Base-by-base conservation (phyloP, 106 monocot genomes). In the Dioscorea zingiberensis region DNA sequence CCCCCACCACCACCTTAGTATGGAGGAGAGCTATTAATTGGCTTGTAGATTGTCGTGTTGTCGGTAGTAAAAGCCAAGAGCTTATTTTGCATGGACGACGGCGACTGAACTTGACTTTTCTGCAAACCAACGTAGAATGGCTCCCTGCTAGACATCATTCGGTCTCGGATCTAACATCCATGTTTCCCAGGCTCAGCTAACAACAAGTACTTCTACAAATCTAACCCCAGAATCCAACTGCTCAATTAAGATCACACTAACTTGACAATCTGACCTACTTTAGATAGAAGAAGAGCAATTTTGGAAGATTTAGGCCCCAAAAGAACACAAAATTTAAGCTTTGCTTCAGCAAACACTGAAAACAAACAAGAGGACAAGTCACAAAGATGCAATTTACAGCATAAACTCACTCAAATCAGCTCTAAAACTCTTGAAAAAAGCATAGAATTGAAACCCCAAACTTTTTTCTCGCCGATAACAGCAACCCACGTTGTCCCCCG, bases 151-250 rank as follows among this genome's bases (percentile, higher is more conserved):
- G 84, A 48, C 83, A 91, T 72, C 14, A 82, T 64, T 47, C 82
- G 22, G 84, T 66, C 62, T 95, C 91, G 32, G 95, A 86, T 80
- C 84, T 79, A 68, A 97, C 92, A 59, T 97, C 91, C 95, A 97
- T 97, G 58, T 25, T 28, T 57, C 17, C 12, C 62, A 24, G 44
- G 3, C 16, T 48, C 9, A n/a, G 10, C 3, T 6, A n/a, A n/a
- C n/a, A 1, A 38, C 6, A 0, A 38, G 38, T 10, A 10, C 38
- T 38, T 38, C 38, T 38, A 10, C 38, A 38, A 38, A 38, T 38
- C 38, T 38, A 38, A 38, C 6, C 38, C 38, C 10, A 6, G 38
- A 38, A 38, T 38, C 6, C 38, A 38, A 38, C 38, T 38, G 1
- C 38, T 6, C 38, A 38, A 30, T 7, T 30, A 30, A 2, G 30